These are phyloP conservation scores for Hypoxylon sp. DNA, from an alignment of 2,329 filamentous ascomycete genomes.

Conservation along the genomic window DNA sequence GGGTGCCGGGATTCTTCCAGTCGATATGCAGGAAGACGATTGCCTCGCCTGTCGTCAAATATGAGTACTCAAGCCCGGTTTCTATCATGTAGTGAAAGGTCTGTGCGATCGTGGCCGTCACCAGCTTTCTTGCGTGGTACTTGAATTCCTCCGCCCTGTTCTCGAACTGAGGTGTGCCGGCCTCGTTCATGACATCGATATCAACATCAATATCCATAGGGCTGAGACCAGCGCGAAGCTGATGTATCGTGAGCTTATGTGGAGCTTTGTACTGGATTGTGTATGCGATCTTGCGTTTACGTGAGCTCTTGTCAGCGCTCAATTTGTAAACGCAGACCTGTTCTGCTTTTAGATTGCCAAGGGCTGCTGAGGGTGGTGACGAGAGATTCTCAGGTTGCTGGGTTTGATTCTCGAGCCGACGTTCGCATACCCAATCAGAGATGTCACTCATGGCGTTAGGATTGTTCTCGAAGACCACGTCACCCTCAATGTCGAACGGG, in stretches of 20 bases:
- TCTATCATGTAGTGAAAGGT: constrained; percentile 61
- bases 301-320: constrained; percentile 20
- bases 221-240: constrained; percentile 54
- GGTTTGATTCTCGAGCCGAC: too few species aligned
- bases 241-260: constrained; percentile 53
- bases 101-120: constrained; percentile 55
- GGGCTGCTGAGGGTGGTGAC: constrained; percentile 17
- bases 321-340: constrained; percentile 47
- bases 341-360: constrained; percentile 41
- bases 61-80: constrained; percentile 54
- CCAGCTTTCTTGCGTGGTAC: constrained; percentile 50
- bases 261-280: constrained; percentile 58
- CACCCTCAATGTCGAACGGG: constrained; percentile 41
- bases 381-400: constrained; percentile 35
- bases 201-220: constrained; percentile 55
- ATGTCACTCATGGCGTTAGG: constrained; percentile 41
- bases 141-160: constrained; percentile 40
- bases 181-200: constrained; percentile 31
- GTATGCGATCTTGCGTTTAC: constrained; percentile 41
- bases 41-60: constrained; percentile 54
- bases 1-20: constrained; percentile 39
- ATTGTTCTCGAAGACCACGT: constrained; percentile 48
- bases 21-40: constrained; percentile 55
- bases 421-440: constrained; percentile 24
- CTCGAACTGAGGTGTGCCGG: neutral